Conservation (phyloP, 495 filamentous ascomycete species). For the Cetradonia linearis region DNA sequence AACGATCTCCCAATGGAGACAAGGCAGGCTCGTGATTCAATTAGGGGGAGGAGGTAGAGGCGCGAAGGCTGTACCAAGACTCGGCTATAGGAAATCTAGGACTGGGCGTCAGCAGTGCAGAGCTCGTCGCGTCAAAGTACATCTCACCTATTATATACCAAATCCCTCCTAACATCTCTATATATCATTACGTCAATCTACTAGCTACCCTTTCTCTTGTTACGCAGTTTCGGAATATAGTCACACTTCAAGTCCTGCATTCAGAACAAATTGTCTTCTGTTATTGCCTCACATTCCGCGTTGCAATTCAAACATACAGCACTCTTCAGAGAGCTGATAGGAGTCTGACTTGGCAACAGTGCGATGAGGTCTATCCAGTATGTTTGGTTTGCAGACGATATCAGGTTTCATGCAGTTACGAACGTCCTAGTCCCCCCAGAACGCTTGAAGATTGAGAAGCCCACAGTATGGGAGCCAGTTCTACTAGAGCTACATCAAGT, state of each 20-base stretch:
- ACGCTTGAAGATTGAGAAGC: slow-evolving; percentile 1
- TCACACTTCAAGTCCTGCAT: background rate
- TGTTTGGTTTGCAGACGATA: slow-evolving; percentile 33
- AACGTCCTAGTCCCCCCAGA: slow-evolving; percentile 7
- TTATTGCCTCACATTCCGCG: background rate
- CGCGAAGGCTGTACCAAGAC: slow-evolving; percentile 1
- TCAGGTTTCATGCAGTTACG: slow-evolving; percentile 29
- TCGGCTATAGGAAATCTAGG: slow-evolving; percentile 23
- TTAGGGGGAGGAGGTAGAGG: background rate
- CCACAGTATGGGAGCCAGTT: slow-evolving; percentile 11
- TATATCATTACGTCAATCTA: background rate
- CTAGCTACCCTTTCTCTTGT: background rate
- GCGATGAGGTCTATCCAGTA: slow-evolving; percentile 33
- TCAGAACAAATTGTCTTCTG: background rate
- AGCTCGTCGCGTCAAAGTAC: slow-evolving; percentile 32
- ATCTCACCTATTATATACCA: background rate
- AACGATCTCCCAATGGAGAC: background rate
- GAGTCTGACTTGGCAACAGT: slow-evolving; percentile 24
- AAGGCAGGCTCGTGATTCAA: background rate
- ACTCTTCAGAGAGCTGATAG: background rate
- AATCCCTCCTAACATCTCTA: background rate
- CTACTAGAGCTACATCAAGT: slow-evolving; percentile 8
- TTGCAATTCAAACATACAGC: background rate
- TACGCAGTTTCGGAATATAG: background rate
- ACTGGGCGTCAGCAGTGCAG: slow-evolving; percentile 32